phyloP scores from a whole-genome alignment of 2,329 filamentous ascomycete species.

The Pochonia chlamydosporia region DNA sequence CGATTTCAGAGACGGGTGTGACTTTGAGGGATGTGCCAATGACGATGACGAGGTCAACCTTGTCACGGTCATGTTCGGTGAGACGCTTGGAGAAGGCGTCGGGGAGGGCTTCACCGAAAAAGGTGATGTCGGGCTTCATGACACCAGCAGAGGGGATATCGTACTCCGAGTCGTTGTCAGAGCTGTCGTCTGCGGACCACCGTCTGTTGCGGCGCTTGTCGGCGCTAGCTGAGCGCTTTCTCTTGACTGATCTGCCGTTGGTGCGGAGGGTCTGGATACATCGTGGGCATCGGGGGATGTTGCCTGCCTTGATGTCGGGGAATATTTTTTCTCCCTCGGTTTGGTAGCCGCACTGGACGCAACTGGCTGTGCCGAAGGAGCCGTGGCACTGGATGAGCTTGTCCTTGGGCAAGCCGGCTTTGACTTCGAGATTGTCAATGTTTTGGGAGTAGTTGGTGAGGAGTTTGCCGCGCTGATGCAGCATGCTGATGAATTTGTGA shows the following conservation, averaged over 20 bases:
- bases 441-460: slow-evolving; percentile 98
- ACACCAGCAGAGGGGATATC: slow-evolving; percentile 64
- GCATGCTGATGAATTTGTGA: slow-evolving; percentile 84
- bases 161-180: slow-evolving; percentile 43
- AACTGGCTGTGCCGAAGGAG: slow-evolving; percentile 88
- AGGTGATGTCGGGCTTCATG: slow-evolving; percentile 97
- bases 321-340: slow-evolving; percentile 75
- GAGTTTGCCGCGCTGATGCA: slow-evolving; percentile 83
- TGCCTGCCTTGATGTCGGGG: slow-evolving; percentile 67
- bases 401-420: slow-evolving; percentile 72
- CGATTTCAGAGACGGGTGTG: slow-evolving; percentile 88
- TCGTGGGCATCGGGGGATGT: slow-evolving; percentile 69
- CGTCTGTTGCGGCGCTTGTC: slow-evolving; percentile 31
- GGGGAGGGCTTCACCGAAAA: slow-evolving; percentile 89
- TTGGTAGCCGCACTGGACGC: slow-evolving; percentile 71
- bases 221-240: slow-evolving; percentile 32
- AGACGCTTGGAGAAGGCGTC: slow-evolving; percentile 76
- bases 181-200: slow-evolving; percentile 31
- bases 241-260: slow-evolving; percentile 24
- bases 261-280: slow-evolving; percentile 54
- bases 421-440: slow-evolving; percentile 90
- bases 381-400: slow-evolving; percentile 96
- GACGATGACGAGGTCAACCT: slow-evolving; percentile 85
- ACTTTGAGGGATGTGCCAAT: slow-evolving; percentile 97
- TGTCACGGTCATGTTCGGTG: slow-evolving; percentile 71